These are phyloP conservation scores for Ramaria sp. DNA, from an alignment of 768 basidiomycete species.

Conservation along the genomic window DNA sequence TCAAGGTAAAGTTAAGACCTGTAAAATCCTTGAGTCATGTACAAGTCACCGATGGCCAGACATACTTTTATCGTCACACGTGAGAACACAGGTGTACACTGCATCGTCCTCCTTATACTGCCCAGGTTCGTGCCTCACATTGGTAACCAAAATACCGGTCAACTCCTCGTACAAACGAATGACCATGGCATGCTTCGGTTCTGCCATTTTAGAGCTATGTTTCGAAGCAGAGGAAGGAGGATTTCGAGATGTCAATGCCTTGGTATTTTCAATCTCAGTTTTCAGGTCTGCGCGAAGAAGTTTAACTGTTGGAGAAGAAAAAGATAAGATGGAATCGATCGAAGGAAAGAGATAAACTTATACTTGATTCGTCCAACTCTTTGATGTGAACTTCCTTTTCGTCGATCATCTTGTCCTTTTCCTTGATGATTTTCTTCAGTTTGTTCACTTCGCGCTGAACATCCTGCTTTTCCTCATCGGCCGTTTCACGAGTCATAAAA, in stretches of 20 bases:
- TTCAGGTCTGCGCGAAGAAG: slow-evolving; percentile 45
- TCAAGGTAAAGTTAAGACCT: slow-evolving; percentile 55
- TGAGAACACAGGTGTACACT: slow-evolving; percentile 56
- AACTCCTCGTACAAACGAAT: slow-evolving; percentile 79
- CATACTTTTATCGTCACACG: slow-evolving; percentile 22
- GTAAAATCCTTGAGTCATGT: background rate
- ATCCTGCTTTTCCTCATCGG: slow-evolving; percentile 52
- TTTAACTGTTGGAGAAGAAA: slow-evolving; percentile 29
- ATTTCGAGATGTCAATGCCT: slow-evolving; percentile 29
- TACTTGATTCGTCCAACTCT: slow-evolving; percentile 40
- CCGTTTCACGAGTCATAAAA: slow-evolving; percentile 63
- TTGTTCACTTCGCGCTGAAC: slow-evolving; percentile 37
- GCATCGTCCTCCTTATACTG: slow-evolving; percentile 45
- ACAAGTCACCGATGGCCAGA: slow-evolving; percentile 24
- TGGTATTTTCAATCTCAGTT: slow-evolving; percentile 49
- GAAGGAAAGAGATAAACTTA: slow-evolving; percentile 12
- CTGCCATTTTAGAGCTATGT: slow-evolving; percentile 28
- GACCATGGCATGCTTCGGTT: slow-evolving; percentile 48
- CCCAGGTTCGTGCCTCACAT: slow-evolving; percentile 38
- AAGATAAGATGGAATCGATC: background rate
- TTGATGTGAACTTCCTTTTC: slow-evolving; percentile 36
- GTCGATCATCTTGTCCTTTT: slow-evolving; percentile 29
- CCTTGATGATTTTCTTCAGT: slow-evolving; percentile 32
- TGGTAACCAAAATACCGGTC: slow-evolving; percentile 65
- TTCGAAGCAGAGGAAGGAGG: slow-evolving; percentile 26